Evolutionary conservation across 2,329 filamentous ascomycete genomes (phyloP).

Genomic region (Colletotrichum falcatum): DNA sequence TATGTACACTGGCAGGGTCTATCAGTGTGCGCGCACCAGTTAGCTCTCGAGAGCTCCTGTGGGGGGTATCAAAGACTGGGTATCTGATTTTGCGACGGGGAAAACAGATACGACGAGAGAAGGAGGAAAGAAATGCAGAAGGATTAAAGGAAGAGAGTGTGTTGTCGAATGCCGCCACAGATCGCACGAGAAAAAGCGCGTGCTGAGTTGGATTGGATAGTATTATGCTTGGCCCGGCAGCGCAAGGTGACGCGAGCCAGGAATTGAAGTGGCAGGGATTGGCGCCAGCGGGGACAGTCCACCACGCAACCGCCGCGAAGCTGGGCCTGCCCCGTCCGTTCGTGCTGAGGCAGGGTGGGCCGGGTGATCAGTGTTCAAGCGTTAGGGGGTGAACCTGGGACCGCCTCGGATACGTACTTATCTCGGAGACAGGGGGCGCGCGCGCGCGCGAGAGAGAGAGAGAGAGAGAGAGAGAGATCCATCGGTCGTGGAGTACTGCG

Average conservation of each 20-base stretch:
- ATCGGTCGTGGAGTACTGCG: constrained; percentile 14
- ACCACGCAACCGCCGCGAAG: constrained; percentile 28
- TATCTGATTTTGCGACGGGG: constrained; percentile 22
- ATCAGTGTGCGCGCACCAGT: constrained; percentile 31
- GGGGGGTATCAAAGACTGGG: constrained; percentile 24
- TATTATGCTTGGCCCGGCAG: constrained; percentile 21
- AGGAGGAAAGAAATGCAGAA: neutral
- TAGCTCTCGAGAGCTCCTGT: constrained; percentile 13
- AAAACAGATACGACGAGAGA: neutral
- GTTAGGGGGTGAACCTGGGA: constrained; percentile 33
- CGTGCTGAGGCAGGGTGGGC: constrained; percentile 11
- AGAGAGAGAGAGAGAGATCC: neutral
- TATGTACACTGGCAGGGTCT: constrained; percentile 21
- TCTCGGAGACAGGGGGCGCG: neutral
- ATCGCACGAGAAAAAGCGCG: constrained; percentile 34
- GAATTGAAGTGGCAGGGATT: constrained; percentile 36
- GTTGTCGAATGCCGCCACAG: constrained; percentile 28
- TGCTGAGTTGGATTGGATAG: constrained; percentile 32
- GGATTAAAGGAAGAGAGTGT: constrained; percentile 29
- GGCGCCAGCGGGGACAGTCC: constrained; percentile 13
- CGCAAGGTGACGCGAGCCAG: constrained; percentile 35
- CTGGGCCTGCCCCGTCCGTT: neutral
- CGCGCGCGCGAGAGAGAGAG: too few relatives aligned
- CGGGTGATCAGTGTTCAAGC: constrained; percentile 6
- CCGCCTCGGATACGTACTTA: constrained; percentile 2